Conservation (phyloP, 2,329 filamentous ascomycete genomes). For the Orbilia oligospora region DNA sequence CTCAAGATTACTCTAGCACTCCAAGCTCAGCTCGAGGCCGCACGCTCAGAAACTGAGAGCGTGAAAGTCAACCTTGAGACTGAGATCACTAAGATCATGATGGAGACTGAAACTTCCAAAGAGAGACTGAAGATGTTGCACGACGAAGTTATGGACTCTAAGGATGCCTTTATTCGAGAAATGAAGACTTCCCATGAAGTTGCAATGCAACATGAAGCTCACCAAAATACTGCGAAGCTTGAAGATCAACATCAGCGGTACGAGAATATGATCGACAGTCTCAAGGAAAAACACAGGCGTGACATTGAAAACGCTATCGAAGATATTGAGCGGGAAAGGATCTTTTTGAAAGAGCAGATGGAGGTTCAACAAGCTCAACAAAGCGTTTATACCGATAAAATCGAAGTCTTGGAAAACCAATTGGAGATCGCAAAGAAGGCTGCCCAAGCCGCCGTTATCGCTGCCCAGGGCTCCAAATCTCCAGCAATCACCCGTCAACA, state of each 20-base stretch:
- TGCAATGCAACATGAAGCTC: constrained; percentile 72
- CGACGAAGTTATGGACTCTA: constrained; percentile 82
- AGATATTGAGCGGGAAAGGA: constrained; percentile 84
- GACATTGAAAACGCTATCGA: constrained; percentile 81
- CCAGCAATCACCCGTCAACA: constrained; percentile 53
- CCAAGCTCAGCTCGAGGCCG: constrained; percentile 84
- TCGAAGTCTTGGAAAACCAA: constrained; percentile 88
- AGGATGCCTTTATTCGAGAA: constrained; percentile 72
- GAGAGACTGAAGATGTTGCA: constrained; percentile 86
- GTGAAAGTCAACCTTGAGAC: constrained; percentile 86
- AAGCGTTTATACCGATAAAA: constrained; percentile 86
- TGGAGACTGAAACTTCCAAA: constrained; percentile 85
- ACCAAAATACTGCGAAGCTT: constrained; percentile 72
- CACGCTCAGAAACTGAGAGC: constrained; percentile 87
- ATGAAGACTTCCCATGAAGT: constrained; percentile 66
- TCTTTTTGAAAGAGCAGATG: constrained; percentile 84
- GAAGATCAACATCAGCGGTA: constrained; percentile 75
- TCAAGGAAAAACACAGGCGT: constrained; percentile 81
- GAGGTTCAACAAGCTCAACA: constrained; percentile 86
- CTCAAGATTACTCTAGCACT: constrained; percentile 83
- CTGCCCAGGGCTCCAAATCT: constrained; percentile 73
- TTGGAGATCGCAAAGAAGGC: constrained; percentile 90
- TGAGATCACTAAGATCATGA: constrained; percentile 82
- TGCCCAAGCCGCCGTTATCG: constrained; percentile 84
- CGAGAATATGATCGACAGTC: constrained; percentile 79